These are phyloP conservation scores for Phytopythium chamaehyphon DNA, from an alignment of 352 stramenopile species.

Conservation along the genomic window DNA sequence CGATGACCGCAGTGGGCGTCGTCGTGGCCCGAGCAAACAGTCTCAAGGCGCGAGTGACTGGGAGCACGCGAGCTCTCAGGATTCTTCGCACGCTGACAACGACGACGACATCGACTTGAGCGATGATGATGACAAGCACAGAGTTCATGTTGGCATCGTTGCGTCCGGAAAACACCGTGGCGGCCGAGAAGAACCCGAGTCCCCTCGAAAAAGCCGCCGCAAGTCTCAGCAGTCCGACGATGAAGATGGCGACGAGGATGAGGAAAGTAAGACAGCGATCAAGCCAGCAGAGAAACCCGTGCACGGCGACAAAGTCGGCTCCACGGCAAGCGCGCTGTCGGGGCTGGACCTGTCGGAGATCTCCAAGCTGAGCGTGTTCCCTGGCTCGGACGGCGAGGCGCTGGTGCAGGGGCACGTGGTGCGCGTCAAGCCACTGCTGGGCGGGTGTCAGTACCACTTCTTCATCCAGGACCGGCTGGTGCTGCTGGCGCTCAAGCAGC, in stretches of 20 bases:
- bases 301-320: neutral
- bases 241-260: slow-evolving; percentile 31
- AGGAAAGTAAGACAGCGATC: slow-evolving; percentile 43
- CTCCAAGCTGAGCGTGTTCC: slow-evolving; percentile 78
- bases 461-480: slow-evolving; percentile 57
- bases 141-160: neutral
- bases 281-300: slow-evolving; percentile 8
- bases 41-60: slow-evolving; percentile 33
- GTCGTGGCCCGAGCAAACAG: neutral
- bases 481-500: slow-evolving; percentile 62
- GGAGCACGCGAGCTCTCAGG: slow-evolving; percentile 25
- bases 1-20: neutral
- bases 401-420: slow-evolving; percentile 38
- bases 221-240: slow-evolving; percentile 29
- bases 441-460: slow-evolving; percentile 57
- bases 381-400: slow-evolving; percentile 45
- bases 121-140: slow-evolving; percentile 14
- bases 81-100: slow-evolving; percentile 13
- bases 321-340: slow-evolving; percentile 3
- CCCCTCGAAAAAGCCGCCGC: slow-evolving; percentile 11
- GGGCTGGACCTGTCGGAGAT: slow-evolving; percentile 46
- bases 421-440: slow-evolving; percentile 50
- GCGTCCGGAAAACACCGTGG: slow-evolving; percentile 1
- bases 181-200: slow-evolving; percentile 21
- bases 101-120: slow-evolving; percentile 13